phyloP scores from a whole-genome alignment of 1,284 basidiomycete species.

The Boletus sp. region DNA sequence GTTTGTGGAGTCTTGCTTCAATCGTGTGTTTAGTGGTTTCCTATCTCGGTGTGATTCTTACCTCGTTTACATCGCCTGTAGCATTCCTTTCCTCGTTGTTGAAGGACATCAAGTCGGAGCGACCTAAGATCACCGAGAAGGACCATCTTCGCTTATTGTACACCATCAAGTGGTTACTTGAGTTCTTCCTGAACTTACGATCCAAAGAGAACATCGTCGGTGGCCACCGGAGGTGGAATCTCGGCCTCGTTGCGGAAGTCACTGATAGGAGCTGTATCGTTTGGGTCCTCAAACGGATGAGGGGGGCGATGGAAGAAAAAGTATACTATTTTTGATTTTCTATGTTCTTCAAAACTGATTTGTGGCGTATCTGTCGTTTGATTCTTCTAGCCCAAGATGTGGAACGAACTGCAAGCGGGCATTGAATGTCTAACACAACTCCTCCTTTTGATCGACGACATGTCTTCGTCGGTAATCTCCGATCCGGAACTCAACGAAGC shows the following conservation, averaged over 20 bases:
- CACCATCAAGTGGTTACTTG: conserved; percentile 83
- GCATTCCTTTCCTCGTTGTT: conserved; percentile 81
- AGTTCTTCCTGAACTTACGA: conserved; percentile 73
- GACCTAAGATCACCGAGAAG: conserved; percentile 84
- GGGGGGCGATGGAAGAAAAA: conserved; percentile 84
- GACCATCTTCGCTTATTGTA: conserved; percentile 84
- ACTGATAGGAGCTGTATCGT: conserved; percentile 81
- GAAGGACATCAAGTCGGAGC: conserved; percentile 89
- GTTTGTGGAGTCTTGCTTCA: conserved; percentile 82
- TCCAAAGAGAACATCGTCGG: conserved; percentile 39
- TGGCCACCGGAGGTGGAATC: conserved; percentile 48
- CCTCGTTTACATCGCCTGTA: conserved; percentile 32
- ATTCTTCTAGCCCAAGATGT: conserved; percentile 68
- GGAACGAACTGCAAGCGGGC: conserved; percentile 93
- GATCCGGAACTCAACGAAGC: conserved; percentile 63
- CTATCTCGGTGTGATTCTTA: conserved; percentile 12
- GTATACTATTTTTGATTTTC: conserved; percentile 36
- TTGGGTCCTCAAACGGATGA: conserved; percentile 88
- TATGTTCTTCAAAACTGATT: conserved; percentile 10
- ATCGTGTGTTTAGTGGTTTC: conserved; percentile 55
- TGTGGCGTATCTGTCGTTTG: conserved; percentile 8
- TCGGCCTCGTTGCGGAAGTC: conserved; percentile 79
- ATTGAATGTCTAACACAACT: conserved; percentile 90
- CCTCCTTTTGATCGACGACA: conserved; percentile 74
- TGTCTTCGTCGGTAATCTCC: conserved; percentile 43